Conservation (phyloP, 2,329 filamentous ascomycete species). For the Xylaria sp. region DNA sequence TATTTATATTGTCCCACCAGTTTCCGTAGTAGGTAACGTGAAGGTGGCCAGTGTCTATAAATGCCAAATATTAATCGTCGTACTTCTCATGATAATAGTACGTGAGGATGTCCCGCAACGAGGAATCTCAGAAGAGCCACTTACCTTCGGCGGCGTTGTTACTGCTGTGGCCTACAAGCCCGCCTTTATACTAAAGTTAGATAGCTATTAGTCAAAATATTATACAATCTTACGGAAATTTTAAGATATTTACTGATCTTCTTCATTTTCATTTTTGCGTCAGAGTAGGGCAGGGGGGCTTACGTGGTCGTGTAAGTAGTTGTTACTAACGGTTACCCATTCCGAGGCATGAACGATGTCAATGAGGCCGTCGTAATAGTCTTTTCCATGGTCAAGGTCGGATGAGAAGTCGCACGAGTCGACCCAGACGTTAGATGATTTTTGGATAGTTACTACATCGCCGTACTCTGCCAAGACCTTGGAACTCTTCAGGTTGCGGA, state of each 20-base stretch:
- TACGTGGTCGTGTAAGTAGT: constrained; percentile 57
- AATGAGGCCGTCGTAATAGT: constrained; percentile 70
- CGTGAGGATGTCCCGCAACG: no score
- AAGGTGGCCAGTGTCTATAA: constrained; percentile 62
- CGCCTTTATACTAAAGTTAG: constrained; percentile 67
- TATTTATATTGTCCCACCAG: constrained; percentile 68
- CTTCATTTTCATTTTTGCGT: not conserved
- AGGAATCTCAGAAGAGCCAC: not conserved
- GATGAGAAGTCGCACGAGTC: constrained; percentile 68
- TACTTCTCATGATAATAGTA: not conserved
- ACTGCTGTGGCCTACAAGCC: constrained; percentile 68
- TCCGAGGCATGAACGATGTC: constrained; percentile 68
- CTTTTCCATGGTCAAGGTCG: constrained; percentile 65
- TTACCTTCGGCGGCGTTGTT: constrained; percentile 59
- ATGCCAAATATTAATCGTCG: constrained; percentile 5
- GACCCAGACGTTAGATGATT: constrained; percentile 63
- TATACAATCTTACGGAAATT: not conserved
- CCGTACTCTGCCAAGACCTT: constrained; percentile 55
- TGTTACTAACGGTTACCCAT: constrained; percentile 60
- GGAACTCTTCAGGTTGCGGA: constrained; percentile 63
- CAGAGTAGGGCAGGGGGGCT: constrained; percentile 32
- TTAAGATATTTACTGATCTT: not conserved
- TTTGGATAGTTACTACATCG: constrained; percentile 59
- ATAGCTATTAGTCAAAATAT: not conserved
- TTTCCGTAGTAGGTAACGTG: constrained; percentile 68